These are phyloP conservation scores for Mortierella sp. DNA, from an alignment of 371 early-diverging fungal species.

Conservation along the genomic window DNA sequence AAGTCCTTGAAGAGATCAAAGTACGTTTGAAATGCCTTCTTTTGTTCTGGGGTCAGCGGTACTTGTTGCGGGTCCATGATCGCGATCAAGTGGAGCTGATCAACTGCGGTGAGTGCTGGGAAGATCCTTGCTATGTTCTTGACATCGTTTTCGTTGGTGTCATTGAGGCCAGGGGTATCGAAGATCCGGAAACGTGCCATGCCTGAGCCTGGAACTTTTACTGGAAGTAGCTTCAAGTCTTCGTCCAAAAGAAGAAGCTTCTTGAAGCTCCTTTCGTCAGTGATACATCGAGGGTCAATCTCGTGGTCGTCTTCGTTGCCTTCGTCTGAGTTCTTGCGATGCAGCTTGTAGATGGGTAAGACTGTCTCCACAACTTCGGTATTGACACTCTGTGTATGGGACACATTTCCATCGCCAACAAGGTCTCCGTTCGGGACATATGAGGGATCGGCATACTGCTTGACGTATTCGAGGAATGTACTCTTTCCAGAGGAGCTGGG, in stretches of 20 bases:
- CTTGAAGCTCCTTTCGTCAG: neutral
- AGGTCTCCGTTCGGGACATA: neutral
- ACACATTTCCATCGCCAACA: neutral
- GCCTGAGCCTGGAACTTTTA: neutral
- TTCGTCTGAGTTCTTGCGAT: too few relatives aligned
- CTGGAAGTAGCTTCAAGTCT: neutral
- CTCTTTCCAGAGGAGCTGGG: slow-evolving; percentile 17
- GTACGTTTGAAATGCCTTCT: neutral
- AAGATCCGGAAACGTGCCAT: neutral
- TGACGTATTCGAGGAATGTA: slow-evolving; percentile 6
- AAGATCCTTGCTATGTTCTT: slow-evolving; percentile 5
- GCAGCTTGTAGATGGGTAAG: neutral
- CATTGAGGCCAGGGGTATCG: slow-evolving; percentile 10
- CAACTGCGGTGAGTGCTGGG: neutral
- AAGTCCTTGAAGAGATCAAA: neutral
- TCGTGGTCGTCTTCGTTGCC: neutral
- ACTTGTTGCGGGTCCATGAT: neutral
- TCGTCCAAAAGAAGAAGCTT: neutral
- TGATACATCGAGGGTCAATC: neutral
- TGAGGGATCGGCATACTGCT: slow-evolving; percentile 9
- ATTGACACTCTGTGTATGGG: neutral
- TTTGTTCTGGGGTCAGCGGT: neutral
- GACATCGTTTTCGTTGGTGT: slow-evolving; percentile 1
- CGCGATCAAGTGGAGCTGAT: slow-evolving; percentile 1
- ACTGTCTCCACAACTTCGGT: neutral